A percentile compares a stretch with the other conserved stretches of the same genome.
These are phyloP conservation scores for Trametes elegans DNA, from an alignment of 768 basidiomycete species.

Conservation along the genomic window DNA sequence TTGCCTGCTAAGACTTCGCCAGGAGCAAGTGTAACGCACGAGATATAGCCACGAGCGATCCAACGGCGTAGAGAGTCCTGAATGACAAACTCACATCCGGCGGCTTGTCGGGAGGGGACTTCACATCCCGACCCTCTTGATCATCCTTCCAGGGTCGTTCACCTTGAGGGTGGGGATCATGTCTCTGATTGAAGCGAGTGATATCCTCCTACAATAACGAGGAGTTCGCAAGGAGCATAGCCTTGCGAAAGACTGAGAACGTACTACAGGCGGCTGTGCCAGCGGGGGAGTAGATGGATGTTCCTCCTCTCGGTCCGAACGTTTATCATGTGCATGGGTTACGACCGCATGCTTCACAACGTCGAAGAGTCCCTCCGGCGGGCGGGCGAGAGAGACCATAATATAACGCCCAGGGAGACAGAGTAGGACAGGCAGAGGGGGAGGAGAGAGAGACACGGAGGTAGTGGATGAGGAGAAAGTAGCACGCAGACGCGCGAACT, in stretches of 20 bases:
- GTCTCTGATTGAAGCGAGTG: neutral
- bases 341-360: slow-evolving; percentile 20
- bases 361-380: slow-evolving; percentile 19
- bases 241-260: neutral
- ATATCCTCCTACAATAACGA: neutral
- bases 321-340: neutral
- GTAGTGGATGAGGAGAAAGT: neutral
- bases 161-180: neutral
- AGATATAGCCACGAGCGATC: neutral
- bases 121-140: neutral
- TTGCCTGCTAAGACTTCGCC: no score
- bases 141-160: slow-evolving; percentile 1
- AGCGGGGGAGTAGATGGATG: slow-evolving; percentile 21
- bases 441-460: neutral
- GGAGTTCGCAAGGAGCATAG: neutral
- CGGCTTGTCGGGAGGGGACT: neutral
- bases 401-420: neutral
- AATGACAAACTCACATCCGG: neutral
- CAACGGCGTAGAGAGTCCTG: neutral
- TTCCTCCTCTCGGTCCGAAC: slow-evolving; percentile 13
- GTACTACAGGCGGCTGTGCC: slow-evolving; percentile 14
- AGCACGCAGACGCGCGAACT: no score
- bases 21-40: neutral
- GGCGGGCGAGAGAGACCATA: slow-evolving; percentile 26
- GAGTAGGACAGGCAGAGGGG: neutral